phyloP scores from a whole-genome alignment of 768 basidiomycete genomes.

The Tricholoma saponaceum region DNA sequence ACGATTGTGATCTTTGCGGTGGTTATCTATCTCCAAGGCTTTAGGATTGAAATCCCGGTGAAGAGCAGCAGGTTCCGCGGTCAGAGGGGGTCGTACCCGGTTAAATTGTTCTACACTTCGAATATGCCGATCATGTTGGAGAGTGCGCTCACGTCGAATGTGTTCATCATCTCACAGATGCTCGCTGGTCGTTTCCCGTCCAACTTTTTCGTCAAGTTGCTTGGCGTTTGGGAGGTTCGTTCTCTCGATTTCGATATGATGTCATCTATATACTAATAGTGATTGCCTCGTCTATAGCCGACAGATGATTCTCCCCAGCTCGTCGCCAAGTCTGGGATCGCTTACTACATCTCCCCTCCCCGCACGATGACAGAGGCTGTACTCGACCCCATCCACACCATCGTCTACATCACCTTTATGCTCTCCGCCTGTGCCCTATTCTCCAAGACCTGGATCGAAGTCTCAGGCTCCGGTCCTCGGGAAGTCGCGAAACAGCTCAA shows the following conservation, averaged over 20 bases:
- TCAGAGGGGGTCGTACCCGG: conserved; percentile 92
- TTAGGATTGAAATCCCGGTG: conserved; percentile 97
- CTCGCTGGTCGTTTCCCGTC: conserved; percentile 85
- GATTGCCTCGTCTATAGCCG: conserved; percentile 58
- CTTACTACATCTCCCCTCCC: conserved; percentile 99
- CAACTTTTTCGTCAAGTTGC: conserved; percentile 84
- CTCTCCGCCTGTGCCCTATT: conserved; percentile 93
- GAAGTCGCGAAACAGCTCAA: conserved; percentile 98
- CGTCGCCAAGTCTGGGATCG: conserved; percentile 83
- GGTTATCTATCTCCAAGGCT: conserved; percentile 98
- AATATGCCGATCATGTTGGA: conserved; percentile 99
- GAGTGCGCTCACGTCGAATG: conserved; percentile 86
- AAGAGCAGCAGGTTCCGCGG: conserved; percentile 96
- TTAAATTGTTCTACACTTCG: conserved; percentile 98
- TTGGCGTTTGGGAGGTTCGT: conserved; percentile 97
- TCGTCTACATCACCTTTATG: conserved; percentile 89
- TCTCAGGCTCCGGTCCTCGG: conserved; percentile 91
- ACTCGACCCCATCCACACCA: conserved; percentile 91
- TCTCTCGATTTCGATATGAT: neutral
- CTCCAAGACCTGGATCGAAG: conserved; percentile 99
- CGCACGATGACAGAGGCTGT: conserved; percentile 86
- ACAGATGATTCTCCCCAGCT: conserved; percentile 93
- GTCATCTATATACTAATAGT: neutral
- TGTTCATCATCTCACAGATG: conserved; percentile 98
- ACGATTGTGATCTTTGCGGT: conserved; percentile 89